phyloP scores from a whole-genome alignment of 306 rosid genomes.

The Trifolium subterraneum region DNA sequence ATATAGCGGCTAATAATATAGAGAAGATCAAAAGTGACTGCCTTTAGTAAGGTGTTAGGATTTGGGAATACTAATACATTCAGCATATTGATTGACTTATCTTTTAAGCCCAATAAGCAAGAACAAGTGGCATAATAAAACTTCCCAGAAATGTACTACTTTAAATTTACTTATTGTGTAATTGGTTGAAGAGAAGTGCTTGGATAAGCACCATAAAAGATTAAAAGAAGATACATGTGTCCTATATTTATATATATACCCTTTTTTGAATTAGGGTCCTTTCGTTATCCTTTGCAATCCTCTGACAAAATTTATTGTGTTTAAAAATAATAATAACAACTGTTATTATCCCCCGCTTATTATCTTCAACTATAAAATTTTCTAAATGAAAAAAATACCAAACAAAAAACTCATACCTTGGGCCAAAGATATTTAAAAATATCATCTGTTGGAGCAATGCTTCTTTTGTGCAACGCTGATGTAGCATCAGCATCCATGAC shows the following conservation, averaged over 20 bases:
- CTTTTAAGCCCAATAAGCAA: conserved; percentile 19
- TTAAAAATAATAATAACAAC: neutral
- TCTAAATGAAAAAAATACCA: neutral
- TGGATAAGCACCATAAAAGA: neutral
- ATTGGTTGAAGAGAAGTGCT: conserved; percentile 7
- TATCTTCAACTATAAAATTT: conserved; percentile 1
- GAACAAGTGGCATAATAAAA: neutral
- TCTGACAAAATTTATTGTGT: neutral
- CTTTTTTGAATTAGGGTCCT: neutral
- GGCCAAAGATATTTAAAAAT: conserved; percentile 80
- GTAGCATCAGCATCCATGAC: conserved; percentile 95
- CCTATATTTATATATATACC: neutral
- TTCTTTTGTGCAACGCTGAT: conserved; percentile 73
- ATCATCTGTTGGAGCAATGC: conserved; percentile 80
- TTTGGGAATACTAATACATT: neutral
- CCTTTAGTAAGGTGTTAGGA: conserved; percentile 9
- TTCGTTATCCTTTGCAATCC: conserved; percentile 5
- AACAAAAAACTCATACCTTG: conserved; percentile 54
- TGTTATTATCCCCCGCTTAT: neutral
- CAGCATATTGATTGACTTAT: neutral
- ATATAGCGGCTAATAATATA: conserved; percentile 3
- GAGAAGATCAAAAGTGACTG: conserved; percentile 5
- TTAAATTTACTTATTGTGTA: neutral
- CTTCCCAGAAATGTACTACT: neutral
- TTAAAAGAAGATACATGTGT: neutral